These are phyloP conservation scores for Tirmania nivea DNA, from an alignment of 495 filamentous ascomycete species.

Conservation along the genomic window DNA sequence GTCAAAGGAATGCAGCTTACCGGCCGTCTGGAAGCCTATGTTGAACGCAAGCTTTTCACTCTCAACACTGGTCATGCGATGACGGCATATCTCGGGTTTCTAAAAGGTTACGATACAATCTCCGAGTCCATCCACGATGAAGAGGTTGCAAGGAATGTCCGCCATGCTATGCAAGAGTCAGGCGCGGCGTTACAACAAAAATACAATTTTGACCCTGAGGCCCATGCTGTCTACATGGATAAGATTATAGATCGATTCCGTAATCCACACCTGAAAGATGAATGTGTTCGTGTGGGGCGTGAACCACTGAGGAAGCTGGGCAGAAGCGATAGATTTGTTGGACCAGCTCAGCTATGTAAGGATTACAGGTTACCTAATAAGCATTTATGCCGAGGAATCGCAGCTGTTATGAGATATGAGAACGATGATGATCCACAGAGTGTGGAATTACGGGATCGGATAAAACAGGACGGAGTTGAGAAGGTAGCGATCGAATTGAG, in stretches of 20 bases:
- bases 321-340: conserved; percentile 86
- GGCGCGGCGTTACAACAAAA: conserved; percentile 64
- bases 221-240: conserved; percentile 75
- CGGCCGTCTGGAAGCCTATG: conserved; percentile 74
- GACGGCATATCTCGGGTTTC: conserved; percentile 87
- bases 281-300: conserved; percentile 84
- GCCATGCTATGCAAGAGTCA: conserved; percentile 57
- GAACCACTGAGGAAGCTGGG: conserved; percentile 81
- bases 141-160: conserved; percentile 35
- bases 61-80: conserved; percentile 97
- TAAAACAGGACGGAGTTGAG: conserved; percentile 5
- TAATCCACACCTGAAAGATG: conserved; percentile 86
- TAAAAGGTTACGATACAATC: conserved; percentile 60
- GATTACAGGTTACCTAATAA: conserved; percentile 13
- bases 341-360: conserved; percentile 29
- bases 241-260: conserved; percentile 81
- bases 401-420: conserved; percentile 14
- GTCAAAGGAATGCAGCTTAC: conserved; percentile 86
- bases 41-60: conserved; percentile 97
- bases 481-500: conserved; percentile 11
- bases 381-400: conserved; percentile 15
- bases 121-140: conserved; percentile 57
- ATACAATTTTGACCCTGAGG: conserved; percentile 46
- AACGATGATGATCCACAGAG: conserved; percentile 16
- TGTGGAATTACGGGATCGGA: conserved; percentile 10